Evolutionary conservation across 1,284 basidiomycete genomes (phyloP).

Genomic region (Trichosporon asahii): DNA sequence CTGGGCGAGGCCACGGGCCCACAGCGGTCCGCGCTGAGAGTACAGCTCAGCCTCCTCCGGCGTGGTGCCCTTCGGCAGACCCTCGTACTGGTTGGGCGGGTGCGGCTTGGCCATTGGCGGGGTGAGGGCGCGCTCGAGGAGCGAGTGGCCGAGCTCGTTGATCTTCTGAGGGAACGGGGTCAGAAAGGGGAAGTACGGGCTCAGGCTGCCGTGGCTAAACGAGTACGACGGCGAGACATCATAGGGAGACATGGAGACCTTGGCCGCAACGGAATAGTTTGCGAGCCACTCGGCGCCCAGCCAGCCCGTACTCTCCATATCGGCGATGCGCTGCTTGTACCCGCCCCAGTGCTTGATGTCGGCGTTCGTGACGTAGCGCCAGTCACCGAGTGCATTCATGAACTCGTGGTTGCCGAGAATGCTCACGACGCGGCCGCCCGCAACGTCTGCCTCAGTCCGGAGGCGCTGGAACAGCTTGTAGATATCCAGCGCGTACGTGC

Average conservation of each 20-base stretch:
- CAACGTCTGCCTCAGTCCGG: conserved; percentile 65
- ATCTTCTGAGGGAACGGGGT: conserved; percentile 75
- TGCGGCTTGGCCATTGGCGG: conserved; percentile 66
- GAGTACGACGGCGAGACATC: conserved; percentile 67
- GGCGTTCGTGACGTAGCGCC: conserved; percentile 78
- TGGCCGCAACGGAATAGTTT: conserved; percentile 79
- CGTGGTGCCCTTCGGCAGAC: conserved; percentile 66
- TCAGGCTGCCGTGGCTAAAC: conserved; percentile 82
- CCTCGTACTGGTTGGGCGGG: conserved; percentile 73
- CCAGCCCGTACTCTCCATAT: conserved; percentile 66
- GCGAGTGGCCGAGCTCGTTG: conserved; percentile 65
- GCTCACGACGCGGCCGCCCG: conserved; percentile 69
- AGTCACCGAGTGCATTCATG: conserved; percentile 86
- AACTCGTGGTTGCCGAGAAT: conserved; percentile 66
- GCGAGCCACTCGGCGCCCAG: conserved; percentile 77
- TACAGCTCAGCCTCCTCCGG: conserved; percentile 68
- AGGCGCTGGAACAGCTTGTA: conserved; percentile 77
- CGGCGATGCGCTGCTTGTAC: conserved; percentile 64
- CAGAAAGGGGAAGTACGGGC: conserved; percentile 67
- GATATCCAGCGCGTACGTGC: conserved; percentile 78
- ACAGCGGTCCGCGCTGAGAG: conserved; percentile 70
- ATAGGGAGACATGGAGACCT: conserved; percentile 69
- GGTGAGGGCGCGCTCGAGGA: conserved; percentile 61
- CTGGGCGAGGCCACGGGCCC: conserved; percentile 76
- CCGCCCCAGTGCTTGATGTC: conserved; percentile 78